A percentile compares a stretch with the other conserved stretches of the same genome.
Evolutionary conservation across 2,329 filamentous ascomycete genomes (phyloP).

Genomic region (Colletotrichum noveboracense): DNA sequence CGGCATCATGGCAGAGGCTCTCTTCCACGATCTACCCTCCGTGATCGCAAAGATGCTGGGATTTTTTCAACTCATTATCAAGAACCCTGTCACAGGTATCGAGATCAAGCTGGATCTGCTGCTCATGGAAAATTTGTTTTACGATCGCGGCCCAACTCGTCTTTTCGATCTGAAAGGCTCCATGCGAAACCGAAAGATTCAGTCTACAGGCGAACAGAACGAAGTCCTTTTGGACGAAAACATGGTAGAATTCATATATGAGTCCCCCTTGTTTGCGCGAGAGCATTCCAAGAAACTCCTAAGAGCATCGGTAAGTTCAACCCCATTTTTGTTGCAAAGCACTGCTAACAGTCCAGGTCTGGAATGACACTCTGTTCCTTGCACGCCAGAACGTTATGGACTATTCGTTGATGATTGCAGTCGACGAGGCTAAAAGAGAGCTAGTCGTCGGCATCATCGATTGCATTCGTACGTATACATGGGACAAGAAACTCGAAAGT

Average conservation of each 20-base stretch:
- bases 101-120: slow-evolving; percentile 95
- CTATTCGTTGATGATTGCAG: slow-evolving; percentile 97
- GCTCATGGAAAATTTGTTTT: slow-evolving; percentile 98
- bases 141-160: slow-evolving; percentile 87
- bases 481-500: slow-evolving; percentile 99
- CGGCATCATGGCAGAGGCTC: slow-evolving; percentile 92
- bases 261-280: slow-evolving; percentile 91
- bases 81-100: slow-evolving; percentile 87
- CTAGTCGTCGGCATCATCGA: slow-evolving; percentile 98
- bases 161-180: slow-evolving; percentile 97
- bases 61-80: slow-evolving; percentile 97
- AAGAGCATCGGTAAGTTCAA: slow-evolving; percentile 67
- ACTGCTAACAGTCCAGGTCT: slow-evolving; percentile 52
- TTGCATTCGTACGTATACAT: slow-evolving; percentile 97
- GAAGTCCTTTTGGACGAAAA: slow-evolving; percentile 98
- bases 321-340: not conserved
- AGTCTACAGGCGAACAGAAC: slow-evolving; percentile 93
- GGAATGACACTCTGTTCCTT: slow-evolving; percentile 96
- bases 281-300: slow-evolving; percentile 97
- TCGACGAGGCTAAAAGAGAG: slow-evolving; percentile 88
- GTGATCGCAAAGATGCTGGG: slow-evolving; percentile 99
- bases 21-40: slow-evolving; percentile 94
- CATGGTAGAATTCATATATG: slow-evolving; percentile 99
- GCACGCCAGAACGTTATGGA: slow-evolving; percentile 98
- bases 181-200: slow-evolving; percentile 97